Conservation (phyloP, 1,284 basidiomycete genomes). For the Cutaneotrichosporon arboriforme region DNA sequence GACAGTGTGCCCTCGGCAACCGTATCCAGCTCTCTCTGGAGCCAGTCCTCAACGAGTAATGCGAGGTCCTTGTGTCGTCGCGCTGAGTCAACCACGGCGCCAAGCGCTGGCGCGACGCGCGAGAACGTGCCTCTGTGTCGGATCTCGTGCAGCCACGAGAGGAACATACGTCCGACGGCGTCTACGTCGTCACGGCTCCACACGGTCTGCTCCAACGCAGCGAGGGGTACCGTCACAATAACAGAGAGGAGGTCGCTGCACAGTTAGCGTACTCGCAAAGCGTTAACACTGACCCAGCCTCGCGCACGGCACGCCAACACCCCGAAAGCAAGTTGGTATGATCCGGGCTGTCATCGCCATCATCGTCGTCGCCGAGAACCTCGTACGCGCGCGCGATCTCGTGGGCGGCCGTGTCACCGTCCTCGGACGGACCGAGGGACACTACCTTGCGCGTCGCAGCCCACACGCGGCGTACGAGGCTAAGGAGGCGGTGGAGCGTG, state of each 20-base stretch:
- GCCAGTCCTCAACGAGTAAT: conserved; percentile 31
- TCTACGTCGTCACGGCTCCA: conserved; percentile 35
- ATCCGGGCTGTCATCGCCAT: conserved; percentile 27
- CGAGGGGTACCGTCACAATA: conserved; percentile 25
- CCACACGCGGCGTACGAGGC: conserved; percentile 39
- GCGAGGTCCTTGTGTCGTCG: conserved; percentile 14
- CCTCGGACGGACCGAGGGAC: conserved; percentile 24
- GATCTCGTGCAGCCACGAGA: conserved; percentile 46
- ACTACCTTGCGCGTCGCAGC: conserved; percentile 36
- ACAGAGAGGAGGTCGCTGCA: conserved; percentile 37
- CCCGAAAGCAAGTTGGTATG: conserved; percentile 42
- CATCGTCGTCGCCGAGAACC: conserved; percentile 30
- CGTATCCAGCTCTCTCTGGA: conserved; percentile 38
- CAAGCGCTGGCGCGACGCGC: conserved; percentile 38
- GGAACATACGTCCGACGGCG: conserved; percentile 31
- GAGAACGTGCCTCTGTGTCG: conserved; percentile 47
- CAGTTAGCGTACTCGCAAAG: not conserved
- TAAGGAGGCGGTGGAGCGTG: conserved; percentile 23
- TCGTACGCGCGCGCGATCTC: conserved; percentile 46
- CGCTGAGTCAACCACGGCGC: conserved; percentile 31
- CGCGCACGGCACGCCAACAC: conserved; percentile 46
- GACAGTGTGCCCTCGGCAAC: conserved; percentile 39
- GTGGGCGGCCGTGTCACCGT: conserved; percentile 31
- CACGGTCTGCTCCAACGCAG: conserved; percentile 15
- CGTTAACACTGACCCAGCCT: conserved; percentile 37